phyloP scores from a whole-genome alignment of 768 basidiomycete genomes.

The Tulasnella sp. region DNA sequence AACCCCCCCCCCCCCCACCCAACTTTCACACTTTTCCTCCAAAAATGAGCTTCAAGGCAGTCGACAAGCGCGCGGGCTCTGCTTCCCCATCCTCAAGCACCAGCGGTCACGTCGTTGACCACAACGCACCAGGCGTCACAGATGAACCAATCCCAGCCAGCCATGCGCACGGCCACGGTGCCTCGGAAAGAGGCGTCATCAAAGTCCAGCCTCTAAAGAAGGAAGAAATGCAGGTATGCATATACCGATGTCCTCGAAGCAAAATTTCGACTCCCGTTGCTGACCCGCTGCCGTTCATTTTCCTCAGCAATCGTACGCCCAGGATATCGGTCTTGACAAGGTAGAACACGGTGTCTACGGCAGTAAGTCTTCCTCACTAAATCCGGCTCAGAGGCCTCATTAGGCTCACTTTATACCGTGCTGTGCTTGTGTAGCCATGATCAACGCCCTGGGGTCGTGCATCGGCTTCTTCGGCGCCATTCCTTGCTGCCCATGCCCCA shows the following conservation, averaged over 20 bases:
- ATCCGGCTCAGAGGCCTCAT: background rate
- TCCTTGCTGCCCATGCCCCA: constrained; percentile 80
- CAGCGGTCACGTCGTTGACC: constrained; percentile 28
- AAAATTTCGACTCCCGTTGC: background rate
- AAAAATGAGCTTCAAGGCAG: background rate
- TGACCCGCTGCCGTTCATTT: constrained; percentile 12
- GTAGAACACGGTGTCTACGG: constrained; percentile 87
- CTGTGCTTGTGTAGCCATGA: constrained; percentile 41
- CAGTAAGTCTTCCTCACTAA: constrained; percentile 31
- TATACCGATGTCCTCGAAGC: background rate
- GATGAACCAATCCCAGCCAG: constrained; percentile 8
- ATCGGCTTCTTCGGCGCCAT: constrained; percentile 70
- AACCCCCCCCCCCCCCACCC: background rate
- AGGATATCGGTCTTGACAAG: constrained; percentile 68
- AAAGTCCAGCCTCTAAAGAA: constrained; percentile 80
- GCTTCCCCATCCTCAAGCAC: background rate
- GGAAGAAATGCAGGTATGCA: constrained; percentile 77
- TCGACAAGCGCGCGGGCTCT: background rate
- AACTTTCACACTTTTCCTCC: background rate
- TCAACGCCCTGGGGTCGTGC: constrained; percentile 62
- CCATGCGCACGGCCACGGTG: background rate
- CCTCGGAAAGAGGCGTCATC: constrained; percentile 48
- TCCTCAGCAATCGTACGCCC: constrained; percentile 81
- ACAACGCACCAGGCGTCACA: constrained; percentile 27
- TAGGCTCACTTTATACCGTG: background rate